These are phyloP conservation scores for Sarcocystis neurona DNA, from an alignment of 169 alveolate genomes.

Conservation along the genomic window DNA sequence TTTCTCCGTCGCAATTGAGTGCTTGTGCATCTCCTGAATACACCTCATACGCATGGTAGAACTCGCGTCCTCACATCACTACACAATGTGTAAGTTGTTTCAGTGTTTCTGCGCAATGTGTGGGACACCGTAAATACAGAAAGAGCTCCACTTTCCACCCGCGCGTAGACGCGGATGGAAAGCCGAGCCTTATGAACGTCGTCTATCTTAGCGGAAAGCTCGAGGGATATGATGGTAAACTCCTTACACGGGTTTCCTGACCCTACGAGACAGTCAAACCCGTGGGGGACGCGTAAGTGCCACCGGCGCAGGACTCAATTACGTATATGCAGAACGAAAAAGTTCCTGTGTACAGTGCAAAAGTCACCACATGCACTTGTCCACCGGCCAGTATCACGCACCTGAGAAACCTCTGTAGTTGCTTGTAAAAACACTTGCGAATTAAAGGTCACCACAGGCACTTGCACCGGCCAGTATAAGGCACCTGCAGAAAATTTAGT, in stretches of 20 bases:
- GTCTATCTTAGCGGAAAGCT: conserved; percentile 68
- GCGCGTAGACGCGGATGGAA: conserved; percentile 46
- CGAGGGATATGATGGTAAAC: conserved; percentile 62
- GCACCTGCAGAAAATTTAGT: neutral
- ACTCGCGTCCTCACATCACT: neutral
- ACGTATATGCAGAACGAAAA: too few relatives aligned
- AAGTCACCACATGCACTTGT: too few relatives aligned
- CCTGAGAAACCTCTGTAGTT: too few relatives aligned
- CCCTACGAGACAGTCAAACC: neutral
- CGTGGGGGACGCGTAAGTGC: neutral
- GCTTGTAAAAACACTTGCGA: neutral
- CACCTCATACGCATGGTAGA: neutral
- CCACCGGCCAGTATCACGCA: too few relatives aligned
- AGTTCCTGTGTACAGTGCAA: too few relatives aligned
- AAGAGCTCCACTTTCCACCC: conserved; percentile 54
- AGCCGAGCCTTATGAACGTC: conserved; percentile 55
- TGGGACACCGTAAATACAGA: conserved; percentile 57
- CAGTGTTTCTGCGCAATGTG: conserved; percentile 55
- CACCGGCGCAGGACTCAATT: too few relatives aligned
- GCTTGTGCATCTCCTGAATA: neutral
- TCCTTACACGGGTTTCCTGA: neutral
- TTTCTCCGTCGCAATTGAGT: neutral
- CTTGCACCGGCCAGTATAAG: neutral
- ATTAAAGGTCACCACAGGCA: neutral
- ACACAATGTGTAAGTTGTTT: too few relatives aligned